These are phyloP conservation scores for Petunia hybrid DNA, from an alignment of 305 asterid species.

Conservation along the genomic window DNA sequence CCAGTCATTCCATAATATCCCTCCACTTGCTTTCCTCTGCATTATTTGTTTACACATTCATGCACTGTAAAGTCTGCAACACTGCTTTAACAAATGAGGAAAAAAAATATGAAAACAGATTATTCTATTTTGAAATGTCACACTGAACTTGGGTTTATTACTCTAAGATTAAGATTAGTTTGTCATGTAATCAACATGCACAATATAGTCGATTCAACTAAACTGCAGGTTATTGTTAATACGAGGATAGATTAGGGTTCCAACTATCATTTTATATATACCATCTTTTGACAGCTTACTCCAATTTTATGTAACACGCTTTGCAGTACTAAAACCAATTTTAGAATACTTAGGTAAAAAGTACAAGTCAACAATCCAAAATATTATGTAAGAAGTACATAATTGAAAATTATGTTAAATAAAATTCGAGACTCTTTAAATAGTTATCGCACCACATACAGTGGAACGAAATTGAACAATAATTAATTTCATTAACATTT, in stretches of 20 bases:
- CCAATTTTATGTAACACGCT: too few relatives aligned
- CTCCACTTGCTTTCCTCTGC: slow-evolving; percentile 54
- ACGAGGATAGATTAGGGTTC: not conserved
- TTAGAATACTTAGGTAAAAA: too few relatives aligned
- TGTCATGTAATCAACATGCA: too few relatives aligned
- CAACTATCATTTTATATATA: not conserved
- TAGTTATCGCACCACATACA: too few relatives aligned
- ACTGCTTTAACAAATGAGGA: slow-evolving; percentile 14
- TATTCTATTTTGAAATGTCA: not conserved
- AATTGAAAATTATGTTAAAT: not conserved
- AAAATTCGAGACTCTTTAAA: too few relatives aligned
- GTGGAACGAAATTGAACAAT: not conserved
- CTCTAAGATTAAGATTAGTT: not conserved
- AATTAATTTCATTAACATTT: not conserved
- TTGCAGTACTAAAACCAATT: too few relatives aligned
- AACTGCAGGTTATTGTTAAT: not conserved
- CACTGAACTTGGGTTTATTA: not conserved
- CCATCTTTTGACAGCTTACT: not conserved
- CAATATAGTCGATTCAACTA: not conserved
- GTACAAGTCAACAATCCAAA: not conserved
- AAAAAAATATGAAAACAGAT: not conserved
- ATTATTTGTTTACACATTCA: slow-evolving; percentile 14
- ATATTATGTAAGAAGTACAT: not conserved
- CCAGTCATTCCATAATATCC: slow-evolving; percentile 55
- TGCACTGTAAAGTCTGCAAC: slow-evolving; percentile 29